phyloP scores from a whole-genome alignment of 331 rosid genomes.

The Arachis monticola region DNA sequence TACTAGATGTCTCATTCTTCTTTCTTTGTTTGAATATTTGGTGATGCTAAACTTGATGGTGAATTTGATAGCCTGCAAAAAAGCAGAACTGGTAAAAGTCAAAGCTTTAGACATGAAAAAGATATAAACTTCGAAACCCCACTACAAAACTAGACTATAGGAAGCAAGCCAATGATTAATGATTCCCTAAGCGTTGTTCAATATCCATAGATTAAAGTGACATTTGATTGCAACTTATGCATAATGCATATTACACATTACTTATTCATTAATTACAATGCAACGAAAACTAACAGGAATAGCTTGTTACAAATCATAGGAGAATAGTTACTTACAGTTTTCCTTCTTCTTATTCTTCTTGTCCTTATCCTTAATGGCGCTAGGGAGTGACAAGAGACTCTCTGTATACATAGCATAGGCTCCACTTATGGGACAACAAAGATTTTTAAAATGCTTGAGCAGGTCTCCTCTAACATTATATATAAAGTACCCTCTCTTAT shows the following conservation, averaged over 20 bases:
- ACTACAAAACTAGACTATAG: background rate
- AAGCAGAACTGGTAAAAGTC: too few species aligned
- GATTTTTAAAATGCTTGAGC: background rate
- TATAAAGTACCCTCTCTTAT: background rate
- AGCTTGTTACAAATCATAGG: background rate
- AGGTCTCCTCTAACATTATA: background rate
- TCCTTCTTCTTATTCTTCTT: background rate
- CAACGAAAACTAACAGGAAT: too few species aligned
- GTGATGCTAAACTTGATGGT: too few species aligned
- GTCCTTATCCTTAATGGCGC: background rate
- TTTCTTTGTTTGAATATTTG: too few species aligned
- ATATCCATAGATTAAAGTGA: background rate
- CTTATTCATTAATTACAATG: background rate
- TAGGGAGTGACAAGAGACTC: background rate
- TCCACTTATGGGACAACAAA: background rate
- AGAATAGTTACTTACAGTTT: background rate
- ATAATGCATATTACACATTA: background rate
- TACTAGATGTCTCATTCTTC: too few species aligned
- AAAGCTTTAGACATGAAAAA: too few species aligned
- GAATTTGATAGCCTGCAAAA: too few species aligned
- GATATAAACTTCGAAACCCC: background rate
- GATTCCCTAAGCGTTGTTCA: background rate
- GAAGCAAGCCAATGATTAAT: background rate
- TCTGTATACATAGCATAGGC: background rate
- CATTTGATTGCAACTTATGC: background rate